phyloP scores from a whole-genome alignment of 768 basidiomycete species.

The Rhizopogon rudus region DNA sequence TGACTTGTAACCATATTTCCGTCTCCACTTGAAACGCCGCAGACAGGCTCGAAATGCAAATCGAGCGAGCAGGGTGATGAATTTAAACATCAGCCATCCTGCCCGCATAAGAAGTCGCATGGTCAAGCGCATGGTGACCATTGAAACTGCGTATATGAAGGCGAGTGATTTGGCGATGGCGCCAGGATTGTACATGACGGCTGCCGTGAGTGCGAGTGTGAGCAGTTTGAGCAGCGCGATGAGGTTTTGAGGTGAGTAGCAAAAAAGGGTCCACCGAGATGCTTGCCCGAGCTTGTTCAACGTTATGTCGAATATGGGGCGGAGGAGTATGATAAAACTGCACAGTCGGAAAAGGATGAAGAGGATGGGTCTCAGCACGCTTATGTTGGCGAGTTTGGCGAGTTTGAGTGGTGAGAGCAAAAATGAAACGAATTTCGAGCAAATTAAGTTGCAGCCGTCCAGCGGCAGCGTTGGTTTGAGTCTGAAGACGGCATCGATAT shows the following conservation, averaged over 20 bases:
- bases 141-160: not conserved
- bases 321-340: not conserved
- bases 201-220: slow-evolving; percentile 7
- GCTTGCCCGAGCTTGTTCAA: not conserved
- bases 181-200: slow-evolving; percentile 12
- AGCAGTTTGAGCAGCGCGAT: slow-evolving; percentile 7
- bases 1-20: not conserved
- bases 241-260: not conserved
- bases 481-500: not conserved
- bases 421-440: not conserved
- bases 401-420: not conserved
- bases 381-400: not conserved
- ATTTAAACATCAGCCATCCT: not conserved
- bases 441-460: not conserved
- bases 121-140: not conserved
- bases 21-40: not conserved
- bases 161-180: not conserved
- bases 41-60: not conserved
- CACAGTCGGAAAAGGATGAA: not conserved
- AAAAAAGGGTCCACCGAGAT: not conserved
- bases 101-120: not conserved
- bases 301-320: not conserved
- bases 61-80: not conserved
- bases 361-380: not conserved
- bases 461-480: not conserved